A percentile compares a stretch with the other conserved stretches of the same genome.
Conservation (phyloP, 2,329 filamentous ascomycete genomes). For the Neofusicoccum cordaticola region DNA sequence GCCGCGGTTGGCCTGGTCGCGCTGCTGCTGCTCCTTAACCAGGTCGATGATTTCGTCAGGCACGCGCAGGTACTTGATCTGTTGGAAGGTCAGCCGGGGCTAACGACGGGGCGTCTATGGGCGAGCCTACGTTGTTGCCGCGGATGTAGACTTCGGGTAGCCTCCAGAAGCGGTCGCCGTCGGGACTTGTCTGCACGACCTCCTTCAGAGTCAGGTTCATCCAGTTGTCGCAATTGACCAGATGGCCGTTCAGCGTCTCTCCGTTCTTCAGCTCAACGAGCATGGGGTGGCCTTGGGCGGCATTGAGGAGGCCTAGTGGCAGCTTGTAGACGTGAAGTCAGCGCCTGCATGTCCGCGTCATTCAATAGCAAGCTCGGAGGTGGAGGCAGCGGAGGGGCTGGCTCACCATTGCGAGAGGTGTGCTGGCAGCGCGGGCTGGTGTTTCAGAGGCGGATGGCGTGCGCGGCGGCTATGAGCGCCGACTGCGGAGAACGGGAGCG, state of each 20-base stretch:
- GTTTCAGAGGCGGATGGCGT: neutral
- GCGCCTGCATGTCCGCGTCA: conserved; percentile 23
- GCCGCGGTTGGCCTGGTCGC: conserved; percentile 58
- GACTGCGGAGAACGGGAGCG: neutral
- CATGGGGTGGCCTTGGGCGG: conserved; percentile 96
- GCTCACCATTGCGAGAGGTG: conserved; percentile 14
- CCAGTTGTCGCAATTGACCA: conserved; percentile 98
- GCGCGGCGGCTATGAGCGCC: neutral
- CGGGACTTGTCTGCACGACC: conserved; percentile 92
- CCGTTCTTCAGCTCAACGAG: conserved; percentile 96
- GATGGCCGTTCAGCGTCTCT: conserved; percentile 93
- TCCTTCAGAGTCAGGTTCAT: conserved; percentile 99
- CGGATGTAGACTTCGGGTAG: conserved; percentile 94
- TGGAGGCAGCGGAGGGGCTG: conserved; percentile 1
- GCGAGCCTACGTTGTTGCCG: conserved; percentile 80
- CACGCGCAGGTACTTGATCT: conserved; percentile 98
- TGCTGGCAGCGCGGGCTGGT: neutral
- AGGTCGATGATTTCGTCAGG: conserved; percentile 95
- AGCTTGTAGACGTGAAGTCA: conserved; percentile 46
- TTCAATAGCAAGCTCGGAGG: conserved; percentile 13
- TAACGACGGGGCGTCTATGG: neutral
- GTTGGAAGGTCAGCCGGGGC: conserved; percentile 20
- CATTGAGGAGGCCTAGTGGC: conserved; percentile 78
- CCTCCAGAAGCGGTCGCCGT: conserved; percentile 90
- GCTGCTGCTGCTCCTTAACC: conserved; percentile 87